Conservation (phyloP, 2,329 filamentous ascomycete genomes). For the Fusarium gaditjirri region DNA sequence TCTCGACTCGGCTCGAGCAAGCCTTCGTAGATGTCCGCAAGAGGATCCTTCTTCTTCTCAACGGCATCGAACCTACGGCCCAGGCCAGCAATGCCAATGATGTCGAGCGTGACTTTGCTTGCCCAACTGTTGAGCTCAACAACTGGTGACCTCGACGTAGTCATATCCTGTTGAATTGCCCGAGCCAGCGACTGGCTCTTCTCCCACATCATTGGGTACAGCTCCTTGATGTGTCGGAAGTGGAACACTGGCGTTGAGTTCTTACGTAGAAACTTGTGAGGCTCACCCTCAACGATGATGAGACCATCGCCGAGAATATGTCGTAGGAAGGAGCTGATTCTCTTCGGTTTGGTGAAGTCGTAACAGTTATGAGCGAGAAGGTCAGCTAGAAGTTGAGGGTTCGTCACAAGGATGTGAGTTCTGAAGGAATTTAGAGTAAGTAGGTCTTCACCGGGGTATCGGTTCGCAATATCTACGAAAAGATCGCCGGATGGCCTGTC, state of each 20-base stretch:
- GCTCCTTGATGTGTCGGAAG: slow-evolving; percentile 74
- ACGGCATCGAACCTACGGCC: slow-evolving; percentile 63
- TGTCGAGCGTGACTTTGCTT: slow-evolving; percentile 66
- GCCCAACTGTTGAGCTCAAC: slow-evolving; percentile 60
- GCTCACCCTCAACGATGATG: slow-evolving; percentile 73
- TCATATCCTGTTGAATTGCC: slow-evolving; percentile 57
- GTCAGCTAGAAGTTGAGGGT: slow-evolving; percentile 41
- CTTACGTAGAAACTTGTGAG: slow-evolving; percentile 76
- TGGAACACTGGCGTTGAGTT: slow-evolving; percentile 74
- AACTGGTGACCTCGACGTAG: slow-evolving; percentile 12
- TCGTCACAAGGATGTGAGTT: slow-evolving; percentile 36
- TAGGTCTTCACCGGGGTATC: slow-evolving; percentile 41
- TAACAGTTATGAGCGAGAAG: slow-evolving; percentile 55
- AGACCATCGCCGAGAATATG: slow-evolving; percentile 68
- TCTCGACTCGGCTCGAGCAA: slow-evolving; percentile 59
- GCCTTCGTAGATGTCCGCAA: slow-evolving; percentile 56
- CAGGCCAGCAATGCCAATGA: slow-evolving; percentile 68
- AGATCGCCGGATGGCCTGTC: slow-evolving; percentile 39
- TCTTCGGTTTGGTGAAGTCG: slow-evolving; percentile 62
- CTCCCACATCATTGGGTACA: slow-evolving; percentile 76
- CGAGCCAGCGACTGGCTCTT: slow-evolving; percentile 55
- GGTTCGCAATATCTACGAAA: slow-evolving; percentile 39
- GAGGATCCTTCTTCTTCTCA: slow-evolving; percentile 51
- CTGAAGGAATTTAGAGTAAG: slow-evolving; percentile 33
- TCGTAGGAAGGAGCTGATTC: slow-evolving; percentile 60